Percentiles rank a stretch among this genome's conserved stretches.
Conservation (phyloP, 257 asterid species). For the Solanum chilense region DNA sequence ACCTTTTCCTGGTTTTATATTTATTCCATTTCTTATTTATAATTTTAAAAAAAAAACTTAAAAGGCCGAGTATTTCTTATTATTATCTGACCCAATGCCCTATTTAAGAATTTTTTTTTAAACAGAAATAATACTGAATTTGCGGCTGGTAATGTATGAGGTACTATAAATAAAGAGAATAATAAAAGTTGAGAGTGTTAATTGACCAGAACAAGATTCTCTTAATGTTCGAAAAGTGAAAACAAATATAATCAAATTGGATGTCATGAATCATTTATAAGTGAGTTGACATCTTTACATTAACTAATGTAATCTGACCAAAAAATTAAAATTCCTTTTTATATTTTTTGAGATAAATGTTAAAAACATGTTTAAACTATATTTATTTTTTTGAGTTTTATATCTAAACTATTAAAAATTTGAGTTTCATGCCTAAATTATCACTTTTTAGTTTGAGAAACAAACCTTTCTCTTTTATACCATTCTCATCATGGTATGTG, state of each 20-base stretch:
- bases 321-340: neutral
- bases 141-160: neutral
- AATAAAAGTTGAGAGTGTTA: neutral
- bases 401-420: too few relatives aligned
- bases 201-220: neutral
- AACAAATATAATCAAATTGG: neutral
- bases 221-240: neutral
- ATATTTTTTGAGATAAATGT: too few relatives aligned
- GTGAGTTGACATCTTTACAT: neutral
- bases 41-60: too few relatives aligned
- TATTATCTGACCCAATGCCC: neutral
- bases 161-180: neutral
- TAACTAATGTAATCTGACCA: neutral
- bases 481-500: too few relatives aligned
- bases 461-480: too few relatives aligned
- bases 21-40: neutral
- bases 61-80: neutral
- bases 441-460: too few relatives aligned
- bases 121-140: neutral
- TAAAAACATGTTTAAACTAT: too few relatives aligned
- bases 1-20: neutral
- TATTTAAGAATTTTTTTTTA: neutral
- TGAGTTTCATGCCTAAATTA: too few relatives aligned
- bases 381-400: too few relatives aligned
- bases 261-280: neutral